Evolutionary conservation across 1,284 basidiomycete species (phyloP), one percentile per base, ranked within the genome.

Genomic region (Melampsora americana): DNA sequence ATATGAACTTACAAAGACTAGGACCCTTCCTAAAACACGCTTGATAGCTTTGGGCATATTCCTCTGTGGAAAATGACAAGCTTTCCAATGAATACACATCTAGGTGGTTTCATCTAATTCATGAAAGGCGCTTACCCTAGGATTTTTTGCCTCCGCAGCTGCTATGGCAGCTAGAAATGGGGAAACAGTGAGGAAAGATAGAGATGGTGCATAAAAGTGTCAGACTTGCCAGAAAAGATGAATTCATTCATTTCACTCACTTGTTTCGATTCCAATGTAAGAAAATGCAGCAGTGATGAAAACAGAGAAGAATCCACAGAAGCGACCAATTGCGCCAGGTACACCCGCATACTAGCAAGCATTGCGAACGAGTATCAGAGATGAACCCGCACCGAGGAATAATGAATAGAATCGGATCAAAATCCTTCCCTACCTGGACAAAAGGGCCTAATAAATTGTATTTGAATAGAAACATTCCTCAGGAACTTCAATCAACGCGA

Each of bases 81-180:
- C 20, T 56, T 56, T 56, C 12, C 11, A 56, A 23, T 56, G 26
- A 56, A 23, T n/a, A 56, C 53, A 23, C 7, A n/a, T n/a, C 28
- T 18, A 23, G 3, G 28, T 1, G 12, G 7, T 59, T n/a, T 59
- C 53, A 2, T 44, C 44, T 7, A 60, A 2, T 0, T 12, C 35
- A 16, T n/a, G 11, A 26, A 23, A 12, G 23, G n/a, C 20, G 67
- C 72, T 28, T n/a, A 75, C 72, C 26, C 67, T 39, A 62, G 74
- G 74, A 69, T 76, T 69, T 76, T 76, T 69, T 12, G 74, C 74
- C 44, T 76, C 74, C 26, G 74, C 74, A 23, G 74, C 74, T 20
- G 74, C 74, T 46, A 76, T 76, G 16, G 74, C 74, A 64, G 74
- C 74, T 76, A 5, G 9, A 26, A 53, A 66, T 6, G 28, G 4